Conservation (phyloP, 2,329 filamentous ascomycete genomes). For the Pseudopyricularia javanii region DNA sequence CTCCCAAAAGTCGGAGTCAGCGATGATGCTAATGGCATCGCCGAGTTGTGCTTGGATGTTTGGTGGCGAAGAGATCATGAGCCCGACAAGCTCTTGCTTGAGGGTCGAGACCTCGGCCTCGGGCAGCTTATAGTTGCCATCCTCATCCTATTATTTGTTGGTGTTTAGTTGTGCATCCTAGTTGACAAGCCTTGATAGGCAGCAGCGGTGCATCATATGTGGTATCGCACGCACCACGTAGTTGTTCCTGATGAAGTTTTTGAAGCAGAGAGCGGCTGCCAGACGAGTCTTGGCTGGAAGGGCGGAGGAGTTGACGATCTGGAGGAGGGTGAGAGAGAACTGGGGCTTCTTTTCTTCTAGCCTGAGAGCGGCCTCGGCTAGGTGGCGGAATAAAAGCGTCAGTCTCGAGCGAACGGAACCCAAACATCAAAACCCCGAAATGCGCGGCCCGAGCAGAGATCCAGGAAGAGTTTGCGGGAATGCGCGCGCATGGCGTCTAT, state of each 20-base stretch:
- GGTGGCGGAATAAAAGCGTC: neutral
- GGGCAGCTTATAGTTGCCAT: constrained; percentile 84
- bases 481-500: neutral
- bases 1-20: constrained; percentile 94
- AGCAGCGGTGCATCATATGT: neutral
- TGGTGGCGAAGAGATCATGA: constrained; percentile 88
- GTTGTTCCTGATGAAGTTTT: constrained; percentile 92
- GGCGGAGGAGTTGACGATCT: constrained; percentile 69
- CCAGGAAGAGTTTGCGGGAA: neutral
- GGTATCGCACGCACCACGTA: constrained; percentile 54
- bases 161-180: neutral
- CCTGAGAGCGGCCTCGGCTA: constrained; percentile 74
- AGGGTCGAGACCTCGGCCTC: constrained; percentile 75
- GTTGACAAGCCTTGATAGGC: constrained; percentile 1
- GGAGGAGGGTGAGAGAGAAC: constrained; percentile 79
- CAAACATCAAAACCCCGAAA: neutral
- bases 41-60: constrained; percentile 88
- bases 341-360: constrained; percentile 70
- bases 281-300: constrained; percentile 71
- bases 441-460: neutral
- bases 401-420: neutral
- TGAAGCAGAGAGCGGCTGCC: constrained; percentile 86
- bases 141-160: constrained; percentile 52
- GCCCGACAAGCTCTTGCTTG: constrained; percentile 86
- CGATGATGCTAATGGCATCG: constrained; percentile 93